These are phyloP conservation scores for Cercis canadensis DNA, from an alignment of 306 rosid genomes.

Conservation along the genomic window DNA sequence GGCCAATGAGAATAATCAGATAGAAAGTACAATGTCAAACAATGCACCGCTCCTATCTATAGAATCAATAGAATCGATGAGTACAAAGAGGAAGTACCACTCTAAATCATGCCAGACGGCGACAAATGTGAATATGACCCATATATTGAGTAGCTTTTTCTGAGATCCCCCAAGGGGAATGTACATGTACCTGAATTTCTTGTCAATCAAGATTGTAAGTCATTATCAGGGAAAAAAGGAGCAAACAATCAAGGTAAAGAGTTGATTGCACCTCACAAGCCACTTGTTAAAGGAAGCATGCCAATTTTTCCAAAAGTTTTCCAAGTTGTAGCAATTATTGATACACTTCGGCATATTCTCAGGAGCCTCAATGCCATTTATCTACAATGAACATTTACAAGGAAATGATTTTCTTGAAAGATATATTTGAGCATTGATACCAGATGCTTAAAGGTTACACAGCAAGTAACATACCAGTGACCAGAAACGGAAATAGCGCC, in stretches of 20 bases:
- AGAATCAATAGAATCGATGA: constrained; percentile 33
- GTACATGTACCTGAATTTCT: constrained; percentile 80
- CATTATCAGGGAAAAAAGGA: constrained; percentile 27
- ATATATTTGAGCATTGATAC: constrained; percentile 3
- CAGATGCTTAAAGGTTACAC: constrained; percentile 28
- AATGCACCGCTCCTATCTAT: constrained; percentile 32
- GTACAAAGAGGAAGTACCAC: constrained; percentile 62
- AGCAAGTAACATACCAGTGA: constrained; percentile 71
- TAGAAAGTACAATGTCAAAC: constrained; percentile 32
- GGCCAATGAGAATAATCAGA: constrained; percentile 42
- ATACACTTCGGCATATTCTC: constrained; percentile 98
- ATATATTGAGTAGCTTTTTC: constrained; percentile 77
- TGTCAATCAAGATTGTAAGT: constrained; percentile 25
- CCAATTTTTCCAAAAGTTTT: constrained; percentile 97
- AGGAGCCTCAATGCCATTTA: constrained; percentile 85
- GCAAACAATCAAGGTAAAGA: constrained; percentile 27
- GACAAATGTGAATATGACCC: constrained; percentile 94
- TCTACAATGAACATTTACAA: constrained; percentile 49
- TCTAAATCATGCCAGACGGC: constrained; percentile 96
- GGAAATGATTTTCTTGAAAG: constrained; percentile 30
- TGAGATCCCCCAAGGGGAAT: constrained; percentile 89
- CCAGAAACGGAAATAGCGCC: constrained; percentile 97
- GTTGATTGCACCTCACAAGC: constrained; percentile 84
- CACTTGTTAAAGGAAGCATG: constrained; percentile 98
- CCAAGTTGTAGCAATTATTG: constrained; percentile 86